Percentiles rank a stretch among this genome's conserved stretches.
Evolutionary conservation across 2,329 filamentous ascomycete species (phyloP).

Genomic region (Claviceps digitariae): DNA sequence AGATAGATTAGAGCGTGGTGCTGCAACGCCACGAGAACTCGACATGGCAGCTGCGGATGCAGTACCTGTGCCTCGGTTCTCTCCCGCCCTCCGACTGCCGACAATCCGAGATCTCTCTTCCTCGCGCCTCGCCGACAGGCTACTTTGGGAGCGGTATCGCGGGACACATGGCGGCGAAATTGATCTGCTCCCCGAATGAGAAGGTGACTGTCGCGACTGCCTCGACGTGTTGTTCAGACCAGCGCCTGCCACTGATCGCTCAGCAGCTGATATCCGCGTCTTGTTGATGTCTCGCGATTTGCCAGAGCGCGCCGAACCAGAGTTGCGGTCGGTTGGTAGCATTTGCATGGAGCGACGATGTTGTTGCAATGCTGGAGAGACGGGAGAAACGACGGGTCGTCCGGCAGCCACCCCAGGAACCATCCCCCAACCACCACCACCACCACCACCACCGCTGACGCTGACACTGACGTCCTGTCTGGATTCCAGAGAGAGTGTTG

Average conservation of each 20-base stretch:
- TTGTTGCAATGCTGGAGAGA: neutral
- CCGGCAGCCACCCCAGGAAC: neutral
- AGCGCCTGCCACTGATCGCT: neutral
- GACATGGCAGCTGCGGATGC: neutral
- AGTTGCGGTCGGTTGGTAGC: neutral
- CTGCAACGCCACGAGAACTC: neutral
- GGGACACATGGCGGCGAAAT: constrained; percentile 7
- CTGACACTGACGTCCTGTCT: neutral
- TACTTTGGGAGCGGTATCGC: constrained; percentile 4
- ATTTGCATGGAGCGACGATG: neutral
- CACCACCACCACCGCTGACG: no score
- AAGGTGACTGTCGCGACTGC: neutral
- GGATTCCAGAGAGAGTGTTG: neutral
- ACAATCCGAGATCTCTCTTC: neutral
- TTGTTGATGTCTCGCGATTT: neutral
- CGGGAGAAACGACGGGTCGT: neutral
- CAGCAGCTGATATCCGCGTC: neutral
- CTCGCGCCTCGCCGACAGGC: neutral
- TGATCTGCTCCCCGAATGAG: neutral
- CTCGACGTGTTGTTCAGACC: neutral
- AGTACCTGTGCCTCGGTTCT: neutral
- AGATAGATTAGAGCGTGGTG: neutral
- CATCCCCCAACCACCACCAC: no score
- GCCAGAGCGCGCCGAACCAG: neutral
- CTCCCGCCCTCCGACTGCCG: neutral